phyloP scores from a whole-genome alignment of 78 protist species.

The Dictyostelium citrinum region DNA sequence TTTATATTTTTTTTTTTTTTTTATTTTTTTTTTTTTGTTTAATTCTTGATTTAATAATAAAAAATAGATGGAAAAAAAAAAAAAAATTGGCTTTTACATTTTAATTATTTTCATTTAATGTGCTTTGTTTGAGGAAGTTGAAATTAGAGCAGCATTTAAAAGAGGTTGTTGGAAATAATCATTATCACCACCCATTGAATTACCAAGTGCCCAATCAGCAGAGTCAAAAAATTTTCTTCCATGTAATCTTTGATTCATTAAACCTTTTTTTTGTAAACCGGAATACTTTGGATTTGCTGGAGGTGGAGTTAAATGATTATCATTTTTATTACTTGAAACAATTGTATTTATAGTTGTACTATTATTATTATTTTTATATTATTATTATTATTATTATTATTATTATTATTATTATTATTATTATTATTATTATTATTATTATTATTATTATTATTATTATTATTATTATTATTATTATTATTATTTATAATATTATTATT shows the following conservation, averaged over 20 bases:
- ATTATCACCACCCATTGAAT: background rate
- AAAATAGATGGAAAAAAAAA: background rate
- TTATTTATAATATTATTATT: background rate
- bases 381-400: background rate
- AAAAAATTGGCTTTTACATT: too few relatives aligned
- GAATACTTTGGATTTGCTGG: background rate
- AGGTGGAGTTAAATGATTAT: background rate
- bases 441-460: background rate
- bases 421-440: background rate
- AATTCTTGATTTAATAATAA: too few relatives aligned
- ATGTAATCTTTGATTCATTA: constrained; percentile 20
- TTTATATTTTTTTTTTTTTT: background rate
- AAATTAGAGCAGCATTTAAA: background rate
- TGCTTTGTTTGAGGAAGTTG: background rate
- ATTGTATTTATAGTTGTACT: background rate
- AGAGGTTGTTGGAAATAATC: background rate
- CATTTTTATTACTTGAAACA: background rate
- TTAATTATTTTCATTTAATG: too few relatives aligned
- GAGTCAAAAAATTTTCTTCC: constrained; percentile 35
- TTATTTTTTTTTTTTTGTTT: background rate
- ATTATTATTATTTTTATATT: background rate
- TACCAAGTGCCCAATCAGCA: constrained; percentile 47
- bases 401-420: background rate
- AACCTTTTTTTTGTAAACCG: constrained; percentile 13
- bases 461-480: background rate